Evolutionary conservation across 495 filamentous ascomycete species (phyloP).

Genomic region (Lindgomyces ingoldianus): DNA sequence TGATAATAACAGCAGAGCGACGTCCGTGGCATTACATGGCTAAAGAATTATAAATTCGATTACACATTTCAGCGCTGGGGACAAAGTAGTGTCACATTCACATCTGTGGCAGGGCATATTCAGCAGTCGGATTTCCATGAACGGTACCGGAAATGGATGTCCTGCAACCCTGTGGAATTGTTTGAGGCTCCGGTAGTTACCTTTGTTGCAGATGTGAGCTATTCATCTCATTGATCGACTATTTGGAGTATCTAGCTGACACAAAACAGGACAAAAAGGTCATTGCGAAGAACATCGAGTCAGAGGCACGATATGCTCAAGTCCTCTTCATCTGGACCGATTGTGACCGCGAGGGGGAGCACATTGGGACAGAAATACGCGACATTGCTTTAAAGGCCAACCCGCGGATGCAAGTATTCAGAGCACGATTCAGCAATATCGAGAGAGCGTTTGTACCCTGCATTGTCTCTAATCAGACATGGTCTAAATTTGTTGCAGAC

Average conservation of each 20-base stretch:
- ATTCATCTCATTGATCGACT: not conserved
- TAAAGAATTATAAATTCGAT: conserved; percentile 92
- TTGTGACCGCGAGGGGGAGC: conserved; percentile 96
- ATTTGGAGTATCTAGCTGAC: conserved; percentile 6
- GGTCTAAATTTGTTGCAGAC: conserved; percentile 44
- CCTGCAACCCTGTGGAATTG: conserved; percentile 72
- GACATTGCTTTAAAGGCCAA: conserved; percentile 77
- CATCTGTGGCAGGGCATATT: conserved; percentile 84
- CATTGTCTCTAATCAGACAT: not conserved
- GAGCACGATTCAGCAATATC: conserved; percentile 93
- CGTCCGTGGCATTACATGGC: conserved; percentile 67
- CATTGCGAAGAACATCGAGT: conserved; percentile 81
- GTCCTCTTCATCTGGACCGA: conserved; percentile 96
- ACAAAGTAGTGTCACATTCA: conserved; percentile 82
- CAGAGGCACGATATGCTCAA: conserved; percentile 66
- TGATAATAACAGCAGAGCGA: conserved; percentile 51
- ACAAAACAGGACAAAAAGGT: conserved; percentile 67
- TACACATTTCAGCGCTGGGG: conserved; percentile 89
- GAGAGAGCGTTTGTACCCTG: conserved; percentile 71
- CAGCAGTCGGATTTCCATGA: conserved; percentile 69
- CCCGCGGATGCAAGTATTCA: conserved; percentile 69
- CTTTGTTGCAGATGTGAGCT: conserved; percentile 61
- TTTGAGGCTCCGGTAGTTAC: conserved; percentile 80
- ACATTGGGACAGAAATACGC: conserved; percentile 92
- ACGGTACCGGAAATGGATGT: conserved; percentile 73